Conservation (phyloP, 805 yeast species). For the Saturnispora besseyi region DNA sequence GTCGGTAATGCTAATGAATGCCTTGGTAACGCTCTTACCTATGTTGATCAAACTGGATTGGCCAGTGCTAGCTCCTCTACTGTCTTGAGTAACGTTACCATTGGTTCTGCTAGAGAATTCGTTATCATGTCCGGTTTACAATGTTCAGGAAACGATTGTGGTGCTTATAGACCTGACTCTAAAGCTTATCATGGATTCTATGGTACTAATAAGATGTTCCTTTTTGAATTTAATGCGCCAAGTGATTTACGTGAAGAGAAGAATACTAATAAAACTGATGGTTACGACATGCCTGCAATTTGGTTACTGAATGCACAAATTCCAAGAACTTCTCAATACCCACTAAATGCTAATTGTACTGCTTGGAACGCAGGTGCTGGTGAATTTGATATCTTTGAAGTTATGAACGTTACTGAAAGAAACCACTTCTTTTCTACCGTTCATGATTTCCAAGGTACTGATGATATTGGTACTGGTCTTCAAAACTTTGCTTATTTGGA, state of each 20-base stretch:
- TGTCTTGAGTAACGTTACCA: constrained; percentile 37
- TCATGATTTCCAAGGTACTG: constrained; percentile 71
- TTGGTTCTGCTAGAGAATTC: constrained; percentile 52
- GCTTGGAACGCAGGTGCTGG: constrained; percentile 78
- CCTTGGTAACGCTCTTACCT: constrained; percentile 59
- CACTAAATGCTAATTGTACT: constrained; percentile 51
- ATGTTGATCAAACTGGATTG: constrained; percentile 50
- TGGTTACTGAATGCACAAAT: constrained; percentile 63
- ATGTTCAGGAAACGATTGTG: constrained; percentile 68
- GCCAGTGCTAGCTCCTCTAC: constrained; percentile 38
- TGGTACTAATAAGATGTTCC: constrained; percentile 61
- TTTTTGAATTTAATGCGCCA: constrained; percentile 65
- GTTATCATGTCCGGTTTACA: constrained; percentile 48
- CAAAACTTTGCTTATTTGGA: constrained; percentile 45
- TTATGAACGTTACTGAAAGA: constrained; percentile 52
- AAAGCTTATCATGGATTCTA: constrained; percentile 67
- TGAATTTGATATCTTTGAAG: constrained; percentile 70
- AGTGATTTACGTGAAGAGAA: constrained; percentile 33
- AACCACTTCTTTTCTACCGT: constrained; percentile 53
- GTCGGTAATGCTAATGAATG: constrained; percentile 56
- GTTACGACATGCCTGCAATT: constrained; percentile 63
- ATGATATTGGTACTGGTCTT: constrained; percentile 51
- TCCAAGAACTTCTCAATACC: constrained; percentile 68
- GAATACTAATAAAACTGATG: constrained; percentile 24
- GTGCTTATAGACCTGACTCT: constrained; percentile 65